These are phyloP conservation scores for Arthrinium phaeospermum DNA, from an alignment of 2,329 filamentous ascomycete species.

Conservation along the genomic window DNA sequence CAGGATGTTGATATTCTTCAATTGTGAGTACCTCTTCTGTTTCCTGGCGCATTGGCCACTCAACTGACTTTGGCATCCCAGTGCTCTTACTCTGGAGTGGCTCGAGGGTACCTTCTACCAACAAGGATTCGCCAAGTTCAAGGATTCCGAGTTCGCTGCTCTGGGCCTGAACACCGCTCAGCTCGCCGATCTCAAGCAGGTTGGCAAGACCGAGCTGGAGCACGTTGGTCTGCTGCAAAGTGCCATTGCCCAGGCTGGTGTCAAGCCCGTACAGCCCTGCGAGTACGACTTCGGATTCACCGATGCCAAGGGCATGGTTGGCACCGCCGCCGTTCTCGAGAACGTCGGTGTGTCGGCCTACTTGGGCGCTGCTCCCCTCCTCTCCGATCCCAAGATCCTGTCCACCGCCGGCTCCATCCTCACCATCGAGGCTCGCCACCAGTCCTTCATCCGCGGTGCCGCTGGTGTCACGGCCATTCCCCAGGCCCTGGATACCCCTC, in stretches of 20 bases:
- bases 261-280: slow-evolving; percentile 71
- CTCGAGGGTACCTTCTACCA: slow-evolving; percentile 77
- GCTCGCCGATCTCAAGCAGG: slow-evolving; percentile 64
- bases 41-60: background rate
- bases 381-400: slow-evolving; percentile 65
- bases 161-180: slow-evolving; percentile 62
- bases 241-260: slow-evolving; percentile 66
- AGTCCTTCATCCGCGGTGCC: slow-evolving; percentile 72
- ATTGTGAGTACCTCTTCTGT: slow-evolving; percentile 52
- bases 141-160: slow-evolving; percentile 66
- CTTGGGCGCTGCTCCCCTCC: slow-evolving; percentile 71
- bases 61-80: slow-evolving; percentile 34
- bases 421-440: slow-evolving; percentile 75
- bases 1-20: slow-evolving; percentile 62
- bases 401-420: slow-evolving; percentile 72
- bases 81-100: slow-evolving; percentile 75
- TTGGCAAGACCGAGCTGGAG: slow-evolving; percentile 67
- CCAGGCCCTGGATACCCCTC: slow-evolving; percentile 72
- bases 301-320: slow-evolving; percentile 70
- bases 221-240: slow-evolving; percentile 66
- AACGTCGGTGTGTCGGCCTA: slow-evolving; percentile 77
- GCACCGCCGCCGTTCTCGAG: slow-evolving; percentile 72
- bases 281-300: slow-evolving; percentile 75
- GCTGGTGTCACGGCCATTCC: slow-evolving; percentile 65
- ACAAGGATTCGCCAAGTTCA: slow-evolving; percentile 72